Percentiles rank a stretch among this genome's conserved stretches.
phyloP scores from a whole-genome alignment of 1,284 basidiomycete species.

The Ustilago tritici region DNA sequence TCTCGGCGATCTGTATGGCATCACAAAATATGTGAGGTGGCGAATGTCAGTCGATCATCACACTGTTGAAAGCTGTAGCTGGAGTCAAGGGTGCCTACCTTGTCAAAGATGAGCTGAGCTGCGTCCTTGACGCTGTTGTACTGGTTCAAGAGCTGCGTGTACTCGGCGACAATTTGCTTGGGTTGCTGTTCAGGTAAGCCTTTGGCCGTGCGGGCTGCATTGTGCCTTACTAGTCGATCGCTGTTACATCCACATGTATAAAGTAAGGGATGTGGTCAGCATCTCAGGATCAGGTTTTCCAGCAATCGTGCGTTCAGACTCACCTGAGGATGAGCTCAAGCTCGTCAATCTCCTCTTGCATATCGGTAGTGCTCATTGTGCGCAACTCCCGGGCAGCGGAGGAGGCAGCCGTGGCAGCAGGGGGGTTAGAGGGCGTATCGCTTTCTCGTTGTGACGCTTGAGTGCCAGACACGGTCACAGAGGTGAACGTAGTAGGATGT shows the following conservation, averaged over 20 bases:
- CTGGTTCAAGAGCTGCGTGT: slow-evolving; percentile 34
- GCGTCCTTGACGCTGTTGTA: slow-evolving; percentile 51
- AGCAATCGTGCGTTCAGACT: slow-evolving; percentile 1
- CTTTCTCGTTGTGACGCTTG: not conserved
- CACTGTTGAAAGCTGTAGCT: not conserved
- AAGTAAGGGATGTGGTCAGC: not conserved
- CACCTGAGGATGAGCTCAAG: slow-evolving; percentile 28
- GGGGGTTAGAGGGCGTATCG: not conserved
- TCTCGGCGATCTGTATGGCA: slow-evolving; percentile 37
- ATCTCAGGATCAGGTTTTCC: not conserved
- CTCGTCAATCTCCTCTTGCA: slow-evolving; percentile 29
- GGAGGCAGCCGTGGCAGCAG: not conserved
- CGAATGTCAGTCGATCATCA: too few species aligned
- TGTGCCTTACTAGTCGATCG: slow-evolving; percentile 24
- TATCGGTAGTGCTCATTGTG: slow-evolving; percentile 16
- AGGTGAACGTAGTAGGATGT: not conserved
- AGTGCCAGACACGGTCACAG: not conserved
- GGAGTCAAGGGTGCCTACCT: slow-evolving; percentile 20
- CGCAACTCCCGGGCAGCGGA: slow-evolving; percentile 16
- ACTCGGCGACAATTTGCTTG: slow-evolving; percentile 32
- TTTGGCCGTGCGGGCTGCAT: slow-evolving; percentile 15
- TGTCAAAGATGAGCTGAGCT: slow-evolving; percentile 37
- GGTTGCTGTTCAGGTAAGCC: slow-evolving; percentile 22
- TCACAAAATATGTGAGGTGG: too few species aligned
- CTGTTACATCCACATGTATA: not conserved